phyloP scores from a whole-genome alignment of 2,329 filamentous ascomycete species.

The Pyricularia sp. region DNA sequence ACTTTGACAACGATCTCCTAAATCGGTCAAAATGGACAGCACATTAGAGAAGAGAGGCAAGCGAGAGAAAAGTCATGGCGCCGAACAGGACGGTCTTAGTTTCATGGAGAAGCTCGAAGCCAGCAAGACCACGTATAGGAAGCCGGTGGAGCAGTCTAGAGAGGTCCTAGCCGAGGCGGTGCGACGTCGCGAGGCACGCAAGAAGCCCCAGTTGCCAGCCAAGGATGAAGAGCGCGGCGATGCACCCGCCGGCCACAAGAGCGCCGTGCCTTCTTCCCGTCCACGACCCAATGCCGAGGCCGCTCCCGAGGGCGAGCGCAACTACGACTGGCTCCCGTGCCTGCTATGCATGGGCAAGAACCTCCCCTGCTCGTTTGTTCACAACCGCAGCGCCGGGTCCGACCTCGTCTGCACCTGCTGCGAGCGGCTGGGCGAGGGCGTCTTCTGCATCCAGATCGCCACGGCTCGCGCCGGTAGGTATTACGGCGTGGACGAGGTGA shows the following conservation, averaged over 20 bases:
- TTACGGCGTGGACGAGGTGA: not conserved
- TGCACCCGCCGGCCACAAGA: not conserved
- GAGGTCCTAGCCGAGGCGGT: not conserved
- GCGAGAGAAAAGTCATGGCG: too few species aligned
- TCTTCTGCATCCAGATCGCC: constrained; percentile 8
- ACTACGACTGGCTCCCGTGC: constrained; percentile 10
- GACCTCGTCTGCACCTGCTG: constrained; percentile 9
- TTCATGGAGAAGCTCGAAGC: not conserved
- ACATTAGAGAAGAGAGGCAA: too few species aligned
- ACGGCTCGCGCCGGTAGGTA: not conserved
- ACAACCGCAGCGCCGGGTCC: constrained; percentile 9
- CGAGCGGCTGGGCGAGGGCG: constrained; percentile 4
- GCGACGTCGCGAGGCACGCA: not conserved
- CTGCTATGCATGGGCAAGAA: constrained; percentile 11
- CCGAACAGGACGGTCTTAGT: too few species aligned
- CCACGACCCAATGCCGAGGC: not conserved
- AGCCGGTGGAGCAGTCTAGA: not conserved
- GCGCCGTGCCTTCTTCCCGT: not conserved
- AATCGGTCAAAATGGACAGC: too few species aligned
- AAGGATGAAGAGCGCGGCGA: not conserved
- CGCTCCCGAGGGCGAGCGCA: not conserved
- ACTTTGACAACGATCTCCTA: too few species aligned
- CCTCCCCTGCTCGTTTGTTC: constrained; percentile 11
- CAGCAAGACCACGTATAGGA: not conserved
- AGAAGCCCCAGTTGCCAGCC: not conserved